A percentile compares a stretch with the other conserved stretches of the same genome.
Conservation (phyloP, 208 protist species). For the Trypanosoma avium region DNA sequence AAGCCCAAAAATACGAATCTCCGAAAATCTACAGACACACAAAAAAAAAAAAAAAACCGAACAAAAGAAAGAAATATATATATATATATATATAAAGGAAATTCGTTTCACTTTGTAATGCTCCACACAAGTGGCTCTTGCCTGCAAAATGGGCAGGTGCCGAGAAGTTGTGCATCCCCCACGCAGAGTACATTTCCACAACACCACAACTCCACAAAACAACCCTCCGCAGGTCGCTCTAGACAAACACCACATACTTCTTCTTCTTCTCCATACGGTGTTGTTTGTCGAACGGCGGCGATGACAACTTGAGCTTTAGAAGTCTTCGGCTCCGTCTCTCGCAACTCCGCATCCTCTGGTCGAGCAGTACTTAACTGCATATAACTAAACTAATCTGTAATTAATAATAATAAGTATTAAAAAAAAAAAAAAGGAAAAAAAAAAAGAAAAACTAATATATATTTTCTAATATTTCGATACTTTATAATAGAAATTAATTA, state of each 20-base stretch:
- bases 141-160: conserved; percentile 82
- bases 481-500: no score
- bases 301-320: background rate
- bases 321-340: background rate
- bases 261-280: conserved; percentile 52
- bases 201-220: conserved; percentile 79
- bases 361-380: background rate
- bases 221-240: conserved; percentile 47
- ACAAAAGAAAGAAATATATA: background rate
- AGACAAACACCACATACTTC: conserved; percentile 85
- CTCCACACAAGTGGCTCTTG: conserved; percentile 79
- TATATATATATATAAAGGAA: background rate
- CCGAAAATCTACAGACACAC: no score
- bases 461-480: no score
- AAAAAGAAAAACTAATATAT: no score
- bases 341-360: background rate
- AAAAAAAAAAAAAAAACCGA: background rate
- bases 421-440: conserved; percentile 13
- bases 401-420: conserved; percentile 15
- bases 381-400: background rate
- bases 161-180: conserved; percentile 70
- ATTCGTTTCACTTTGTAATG: conserved; percentile 33
- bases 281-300: background rate
- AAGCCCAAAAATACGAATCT: no score
- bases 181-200: conserved; percentile 85